These are phyloP conservation scores for Anisogramma anomala DNA, from an alignment of 2,329 filamentous ascomycete genomes.

Conservation along the genomic window DNA sequence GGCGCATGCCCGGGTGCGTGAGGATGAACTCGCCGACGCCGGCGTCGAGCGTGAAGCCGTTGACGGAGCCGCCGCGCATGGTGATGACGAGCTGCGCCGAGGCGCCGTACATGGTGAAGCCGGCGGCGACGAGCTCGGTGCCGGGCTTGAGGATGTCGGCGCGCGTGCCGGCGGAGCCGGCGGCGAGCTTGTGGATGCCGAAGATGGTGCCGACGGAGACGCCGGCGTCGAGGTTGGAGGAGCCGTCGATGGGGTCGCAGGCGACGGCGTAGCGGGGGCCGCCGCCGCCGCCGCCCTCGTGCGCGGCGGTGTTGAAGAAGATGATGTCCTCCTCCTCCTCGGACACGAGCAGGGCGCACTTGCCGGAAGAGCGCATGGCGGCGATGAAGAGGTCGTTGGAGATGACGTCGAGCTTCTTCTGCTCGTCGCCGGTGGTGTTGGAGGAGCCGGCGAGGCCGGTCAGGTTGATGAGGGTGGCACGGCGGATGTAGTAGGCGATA, in stretches of 20 bases:
- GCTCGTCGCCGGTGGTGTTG: constrained; percentile 92
- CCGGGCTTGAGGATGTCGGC: constrained; percentile 85
- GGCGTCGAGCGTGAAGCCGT: constrained; percentile 96
- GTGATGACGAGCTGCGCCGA: constrained; percentile 94
- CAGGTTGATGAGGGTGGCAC: constrained; percentile 88
- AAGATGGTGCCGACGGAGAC: constrained; percentile 98
- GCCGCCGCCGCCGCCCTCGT: constrained; percentile 18
- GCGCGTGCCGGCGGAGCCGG: constrained; percentile 59
- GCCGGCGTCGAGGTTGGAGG: constrained; percentile 93
- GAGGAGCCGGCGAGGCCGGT: constrained; percentile 89
- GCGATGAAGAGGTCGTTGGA: constrained; percentile 96
- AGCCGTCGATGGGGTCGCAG: constrained; percentile 96
- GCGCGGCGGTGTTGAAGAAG: constrained; percentile 51
- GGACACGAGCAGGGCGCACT: constrained; percentile 85
- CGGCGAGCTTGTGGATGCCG: constrained; percentile 78
- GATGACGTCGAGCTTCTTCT: constrained; percentile 99
- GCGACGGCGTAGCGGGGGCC: constrained; percentile 83
- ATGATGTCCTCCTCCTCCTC: constrained; percentile 95
- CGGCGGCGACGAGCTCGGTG: constrained; percentile 80
- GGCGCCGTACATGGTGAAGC: constrained; percentile 99
- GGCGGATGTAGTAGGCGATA: constrained; percentile 97
- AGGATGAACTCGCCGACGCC: constrained; percentile 97
- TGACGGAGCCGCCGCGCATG: constrained; percentile 84
- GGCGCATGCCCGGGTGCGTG: constrained; percentile 86
- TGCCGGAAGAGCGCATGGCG: constrained; percentile 85